Evolutionary conservation across 1,284 basidiomycete genomes (phyloP).

Genomic region (Austroboletus niveus): DNA sequence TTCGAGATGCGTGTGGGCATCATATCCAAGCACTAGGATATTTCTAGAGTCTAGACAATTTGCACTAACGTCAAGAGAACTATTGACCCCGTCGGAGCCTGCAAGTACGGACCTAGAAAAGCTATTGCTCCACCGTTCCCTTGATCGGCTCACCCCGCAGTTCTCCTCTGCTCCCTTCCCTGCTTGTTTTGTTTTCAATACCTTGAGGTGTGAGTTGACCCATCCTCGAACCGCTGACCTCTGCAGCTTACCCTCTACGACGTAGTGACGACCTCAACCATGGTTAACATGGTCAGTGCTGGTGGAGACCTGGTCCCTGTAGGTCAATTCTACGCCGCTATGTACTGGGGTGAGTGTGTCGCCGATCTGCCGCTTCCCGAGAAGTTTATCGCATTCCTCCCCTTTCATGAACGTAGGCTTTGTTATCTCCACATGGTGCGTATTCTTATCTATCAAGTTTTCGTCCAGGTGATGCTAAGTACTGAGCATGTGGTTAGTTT

Average conservation of each 20-base stretch:
- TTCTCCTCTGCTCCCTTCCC: not conserved
- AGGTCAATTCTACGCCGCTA: constrained; percentile 13
- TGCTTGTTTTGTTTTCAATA: not conserved
- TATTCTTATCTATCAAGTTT: not conserved
- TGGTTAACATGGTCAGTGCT: constrained; percentile 6
- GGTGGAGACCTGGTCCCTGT: constrained; percentile 5
- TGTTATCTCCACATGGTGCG: constrained; percentile 21
- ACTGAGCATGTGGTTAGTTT: constrained; percentile 9
- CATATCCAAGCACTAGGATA: not conserved
- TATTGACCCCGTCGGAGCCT: not conserved
- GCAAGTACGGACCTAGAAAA: not conserved
- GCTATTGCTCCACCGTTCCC: not conserved
- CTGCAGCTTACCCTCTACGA: too few species aligned
- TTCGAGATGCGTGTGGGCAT: too few species aligned
- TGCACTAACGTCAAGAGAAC: not conserved
- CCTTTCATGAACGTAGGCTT: constrained; percentile 9
- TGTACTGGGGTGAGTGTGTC: constrained; percentile 20
- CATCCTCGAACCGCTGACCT: not conserved
- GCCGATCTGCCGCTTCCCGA: not conserved
- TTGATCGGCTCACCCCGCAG: not conserved
- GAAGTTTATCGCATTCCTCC: not conserved
- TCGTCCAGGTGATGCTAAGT: not conserved
- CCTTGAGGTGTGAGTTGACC: not conserved
- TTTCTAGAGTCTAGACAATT: not conserved
- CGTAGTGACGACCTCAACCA: not conserved